phyloP scores from a whole-genome alignment of 2,329 filamentous ascomycete species.

The Akanthomyces uredinophilus region DNA sequence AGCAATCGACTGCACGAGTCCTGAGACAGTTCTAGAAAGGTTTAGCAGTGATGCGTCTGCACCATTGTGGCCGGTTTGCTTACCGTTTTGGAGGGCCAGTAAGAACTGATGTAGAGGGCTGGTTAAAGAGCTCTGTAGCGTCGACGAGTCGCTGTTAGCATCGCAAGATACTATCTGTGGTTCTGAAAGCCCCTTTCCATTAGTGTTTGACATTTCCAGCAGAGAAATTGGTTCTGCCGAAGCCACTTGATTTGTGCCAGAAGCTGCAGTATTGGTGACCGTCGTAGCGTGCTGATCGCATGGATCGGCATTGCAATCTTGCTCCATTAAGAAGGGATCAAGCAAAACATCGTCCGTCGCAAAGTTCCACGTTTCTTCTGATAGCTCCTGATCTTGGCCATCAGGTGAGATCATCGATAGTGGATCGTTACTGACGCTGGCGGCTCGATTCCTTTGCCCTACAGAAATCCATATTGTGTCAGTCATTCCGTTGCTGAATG shows the following conservation, averaged over 20 bases:
- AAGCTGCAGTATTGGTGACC: neutral
- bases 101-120: constrained; percentile 1
- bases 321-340: neutral
- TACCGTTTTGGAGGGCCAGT: neutral
- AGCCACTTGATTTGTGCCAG: neutral
- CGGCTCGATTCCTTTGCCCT: constrained; percentile 6
- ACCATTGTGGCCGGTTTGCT: neutral
- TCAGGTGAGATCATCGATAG: neutral
- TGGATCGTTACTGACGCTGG: neutral
- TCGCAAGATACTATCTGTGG: neutral
- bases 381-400: neutral
- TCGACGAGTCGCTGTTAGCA: neutral
- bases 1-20: constrained; percentile 7
- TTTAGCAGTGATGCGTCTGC: neutral
- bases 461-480: no score
- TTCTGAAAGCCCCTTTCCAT: neutral
- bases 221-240: neutral
- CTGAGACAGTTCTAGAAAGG: neutral
- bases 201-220: neutral
- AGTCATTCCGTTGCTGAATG: no score
- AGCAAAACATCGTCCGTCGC: neutral
- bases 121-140: neutral
- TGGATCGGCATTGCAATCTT: neutral
- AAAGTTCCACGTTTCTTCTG: constrained; percentile 1
- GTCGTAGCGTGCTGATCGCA: neutral